A percentile compares a stretch with the other conserved stretches of the same genome.
These are phyloP conservation scores for Tricholoma matsutake DNA, from an alignment of 768 basidiomycete genomes.

Conservation along the genomic window DNA sequence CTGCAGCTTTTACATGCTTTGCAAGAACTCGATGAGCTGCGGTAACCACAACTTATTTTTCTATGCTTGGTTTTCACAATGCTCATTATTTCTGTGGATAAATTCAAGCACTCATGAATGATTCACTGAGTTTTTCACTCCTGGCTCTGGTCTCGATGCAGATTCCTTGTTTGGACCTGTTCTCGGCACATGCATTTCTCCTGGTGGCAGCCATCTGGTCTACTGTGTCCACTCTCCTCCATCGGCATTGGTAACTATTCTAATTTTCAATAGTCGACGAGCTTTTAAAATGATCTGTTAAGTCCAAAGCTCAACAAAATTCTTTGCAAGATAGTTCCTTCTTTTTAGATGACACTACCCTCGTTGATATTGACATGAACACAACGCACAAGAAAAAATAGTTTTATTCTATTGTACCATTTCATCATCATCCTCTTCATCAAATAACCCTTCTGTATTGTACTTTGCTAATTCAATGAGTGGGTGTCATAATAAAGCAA, in stretches of 20 bases:
- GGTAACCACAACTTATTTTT: neutral
- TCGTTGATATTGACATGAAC: neutral
- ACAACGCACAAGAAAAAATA: neutral
- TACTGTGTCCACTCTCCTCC: neutral
- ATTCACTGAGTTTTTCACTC: neutral
- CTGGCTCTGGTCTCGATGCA: neutral
- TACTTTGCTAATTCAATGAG: neutral
- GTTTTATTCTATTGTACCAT: neutral
- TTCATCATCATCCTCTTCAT: neutral
- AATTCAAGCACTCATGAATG: neutral
- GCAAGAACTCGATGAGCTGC: neutral
- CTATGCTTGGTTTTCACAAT: neutral
- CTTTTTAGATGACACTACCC: neutral
- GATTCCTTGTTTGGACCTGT: neutral
- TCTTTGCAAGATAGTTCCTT: neutral
- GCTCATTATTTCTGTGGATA: neutral
- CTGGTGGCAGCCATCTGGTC: neutral
- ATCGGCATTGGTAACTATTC: neutral
- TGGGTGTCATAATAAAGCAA: neutral
- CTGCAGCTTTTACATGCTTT: neutral
- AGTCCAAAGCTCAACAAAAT: neutral
- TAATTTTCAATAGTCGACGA: too few relatives aligned
- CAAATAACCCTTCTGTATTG: neutral
- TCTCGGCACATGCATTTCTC: neutral
- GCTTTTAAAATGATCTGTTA: neutral